A percentile compares a stretch with the other conserved stretches of the same genome.
phyloP scores from a whole-genome alignment of 1,139 yeast genomes.

The Zygoascus meyerae region DNA sequence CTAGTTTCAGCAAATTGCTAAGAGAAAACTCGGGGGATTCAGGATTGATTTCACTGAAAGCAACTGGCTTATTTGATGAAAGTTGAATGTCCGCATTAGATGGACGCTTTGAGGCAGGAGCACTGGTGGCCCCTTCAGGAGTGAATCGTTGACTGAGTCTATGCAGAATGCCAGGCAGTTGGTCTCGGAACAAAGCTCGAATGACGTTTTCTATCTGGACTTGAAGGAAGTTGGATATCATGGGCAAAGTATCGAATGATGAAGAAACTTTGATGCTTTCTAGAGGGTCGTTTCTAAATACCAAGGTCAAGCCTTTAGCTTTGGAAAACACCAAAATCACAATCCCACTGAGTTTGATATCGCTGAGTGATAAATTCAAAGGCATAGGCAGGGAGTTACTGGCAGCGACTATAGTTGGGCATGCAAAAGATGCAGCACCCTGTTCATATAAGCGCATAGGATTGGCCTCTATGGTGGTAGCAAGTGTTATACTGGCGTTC shows the following conservation, averaged over 20 bases:
- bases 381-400: slow-evolving; percentile 72
- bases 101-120: neutral
- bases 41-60: slow-evolving; percentile 48
- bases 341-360: slow-evolving; percentile 69
- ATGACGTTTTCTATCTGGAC: slow-evolving; percentile 78
- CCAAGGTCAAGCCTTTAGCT: slow-evolving; percentile 77
- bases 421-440: slow-evolving; percentile 28
- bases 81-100: slow-evolving; percentile 2
- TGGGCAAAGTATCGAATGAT: slow-evolving; percentile 79
- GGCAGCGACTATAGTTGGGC: slow-evolving; percentile 51
- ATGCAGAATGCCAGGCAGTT: slow-evolving; percentile 75
- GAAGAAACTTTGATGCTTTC: slow-evolving; percentile 77
- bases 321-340: slow-evolving; percentile 79
- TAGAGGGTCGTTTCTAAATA: slow-evolving; percentile 82
- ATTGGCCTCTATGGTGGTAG: slow-evolving; percentile 64
- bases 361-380: slow-evolving; percentile 65
- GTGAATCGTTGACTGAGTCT: slow-evolving; percentile 70
- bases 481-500: slow-evolving; percentile 61
- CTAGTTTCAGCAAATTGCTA: slow-evolving; percentile 62
- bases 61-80: slow-evolving; percentile 25
- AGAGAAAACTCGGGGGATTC: slow-evolving; percentile 57
- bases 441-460: slow-evolving; percentile 13
- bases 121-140: slow-evolving; percentile 34
- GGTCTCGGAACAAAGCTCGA: slow-evolving; percentile 73
- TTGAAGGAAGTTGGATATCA: slow-evolving; percentile 74